Conservation (phyloP, 306 rosid genomes). For the Lablab purpureus region DNA sequence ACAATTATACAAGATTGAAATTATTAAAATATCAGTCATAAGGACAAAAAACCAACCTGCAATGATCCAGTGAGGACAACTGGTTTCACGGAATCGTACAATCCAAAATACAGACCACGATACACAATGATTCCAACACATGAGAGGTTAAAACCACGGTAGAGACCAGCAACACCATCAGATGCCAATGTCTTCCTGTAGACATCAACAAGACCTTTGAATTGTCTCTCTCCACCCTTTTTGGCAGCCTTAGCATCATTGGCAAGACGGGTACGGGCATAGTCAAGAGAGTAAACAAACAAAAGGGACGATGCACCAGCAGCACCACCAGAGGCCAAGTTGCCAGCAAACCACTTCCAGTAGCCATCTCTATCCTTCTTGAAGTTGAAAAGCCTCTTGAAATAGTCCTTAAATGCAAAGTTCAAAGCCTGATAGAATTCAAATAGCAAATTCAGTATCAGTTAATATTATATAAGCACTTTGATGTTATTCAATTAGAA, state of each 20-base stretch:
- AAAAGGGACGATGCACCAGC: conserved; percentile 92
- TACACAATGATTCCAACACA: conserved; percentile 90
- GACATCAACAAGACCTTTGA: conserved; percentile 87
- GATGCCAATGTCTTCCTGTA: conserved; percentile 80
- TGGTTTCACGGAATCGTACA: conserved; percentile 88
- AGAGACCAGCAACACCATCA: conserved; percentile 87
- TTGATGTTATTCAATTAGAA: neutral
- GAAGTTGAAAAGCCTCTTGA: conserved; percentile 92
- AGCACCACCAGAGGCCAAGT: conserved; percentile 90
- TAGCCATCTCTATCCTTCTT: conserved; percentile 91
- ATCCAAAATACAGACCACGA: conserved; percentile 91
- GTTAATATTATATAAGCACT: neutral
- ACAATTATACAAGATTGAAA: neutral
- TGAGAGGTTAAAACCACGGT: conserved; percentile 89
- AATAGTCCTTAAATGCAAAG: conserved; percentile 94
- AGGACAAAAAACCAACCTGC: conserved; percentile 54
- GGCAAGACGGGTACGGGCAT: conserved; percentile 91
- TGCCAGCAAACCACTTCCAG: conserved; percentile 93
- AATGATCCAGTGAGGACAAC: conserved; percentile 71
- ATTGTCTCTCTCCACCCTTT: conserved; percentile 92
- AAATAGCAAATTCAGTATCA: conserved; percentile 27
- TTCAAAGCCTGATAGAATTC: conserved; percentile 71
- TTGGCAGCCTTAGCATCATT: conserved; percentile 88
- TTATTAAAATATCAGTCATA: neutral
- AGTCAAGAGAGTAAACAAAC: conserved; percentile 84